Evolutionary conservation across 495 filamentous ascomycete genomes (phyloP).

Genomic region (Annulohypoxylon stygium): DNA sequence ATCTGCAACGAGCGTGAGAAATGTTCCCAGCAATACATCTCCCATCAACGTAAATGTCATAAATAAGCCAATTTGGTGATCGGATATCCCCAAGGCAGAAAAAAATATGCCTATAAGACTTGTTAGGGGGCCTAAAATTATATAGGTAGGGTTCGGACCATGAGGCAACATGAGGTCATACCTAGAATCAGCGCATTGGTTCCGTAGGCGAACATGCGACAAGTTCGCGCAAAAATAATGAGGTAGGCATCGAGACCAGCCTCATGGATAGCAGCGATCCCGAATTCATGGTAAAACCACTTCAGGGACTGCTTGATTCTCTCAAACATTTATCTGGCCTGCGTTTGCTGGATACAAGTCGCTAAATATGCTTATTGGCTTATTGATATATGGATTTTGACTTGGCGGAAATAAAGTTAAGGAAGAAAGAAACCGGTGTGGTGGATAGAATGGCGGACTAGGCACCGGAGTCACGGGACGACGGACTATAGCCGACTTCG

Average conservation of each 20-base stretch:
- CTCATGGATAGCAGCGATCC: slow-evolving; percentile 63
- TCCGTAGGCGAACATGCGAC: slow-evolving; percentile 85
- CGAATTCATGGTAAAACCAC: slow-evolving; percentile 59
- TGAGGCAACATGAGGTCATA: slow-evolving; percentile 57
- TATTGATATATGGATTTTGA: slow-evolving; percentile 18
- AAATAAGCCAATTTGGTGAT: slow-evolving; percentile 84
- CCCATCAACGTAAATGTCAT: slow-evolving; percentile 89
- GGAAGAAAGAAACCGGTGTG: not conserved
- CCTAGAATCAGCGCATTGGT: slow-evolving; percentile 80
- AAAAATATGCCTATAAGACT: slow-evolving; percentile 61
- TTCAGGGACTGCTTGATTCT: slow-evolving; percentile 33
- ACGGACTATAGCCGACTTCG: slow-evolving; percentile 24
- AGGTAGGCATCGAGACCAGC: slow-evolving; percentile 75
- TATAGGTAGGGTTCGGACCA: not conserved
- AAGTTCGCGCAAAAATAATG: slow-evolving; percentile 78
- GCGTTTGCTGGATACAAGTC: not conserved
- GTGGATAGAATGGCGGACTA: slow-evolving; percentile 1
- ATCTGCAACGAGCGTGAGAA: slow-evolving; percentile 83
- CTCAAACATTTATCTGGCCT: slow-evolving; percentile 32
- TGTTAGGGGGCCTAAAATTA: not conserved
- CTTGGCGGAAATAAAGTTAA: not conserved
- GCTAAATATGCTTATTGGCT: not conserved
- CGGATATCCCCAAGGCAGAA: slow-evolving; percentile 72
- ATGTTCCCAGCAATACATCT: slow-evolving; percentile 81
- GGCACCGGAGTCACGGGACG: slow-evolving; percentile 24